Evolutionary conservation across 345 rosid genomes (phyloP).

Genomic region (Boechera retrofracta): DNA sequence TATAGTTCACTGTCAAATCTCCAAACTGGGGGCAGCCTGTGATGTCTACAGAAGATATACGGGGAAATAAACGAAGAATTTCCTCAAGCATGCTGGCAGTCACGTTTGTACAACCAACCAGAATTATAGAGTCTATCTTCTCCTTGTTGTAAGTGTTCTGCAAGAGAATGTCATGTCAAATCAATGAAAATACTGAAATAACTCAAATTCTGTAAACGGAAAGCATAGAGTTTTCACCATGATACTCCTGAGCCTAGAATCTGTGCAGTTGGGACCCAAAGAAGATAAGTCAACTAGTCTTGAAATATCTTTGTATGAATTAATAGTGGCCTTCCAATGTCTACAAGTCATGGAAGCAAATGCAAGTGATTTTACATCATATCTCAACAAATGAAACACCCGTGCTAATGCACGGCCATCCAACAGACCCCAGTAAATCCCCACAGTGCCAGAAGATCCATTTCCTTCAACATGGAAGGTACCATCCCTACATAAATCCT

Average conservation of each 20-base stretch:
- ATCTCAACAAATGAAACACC: slow-evolving; percentile 82
- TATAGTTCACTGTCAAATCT: slow-evolving; percentile 63
- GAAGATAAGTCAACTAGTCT: slow-evolving; percentile 80
- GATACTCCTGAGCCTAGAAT: slow-evolving; percentile 60
- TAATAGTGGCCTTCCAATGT: slow-evolving; percentile 85
- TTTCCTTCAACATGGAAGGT: slow-evolving; percentile 56
- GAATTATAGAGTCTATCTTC: slow-evolving; percentile 70
- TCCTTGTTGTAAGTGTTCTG: slow-evolving; percentile 84
- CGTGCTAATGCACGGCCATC: slow-evolving; percentile 79
- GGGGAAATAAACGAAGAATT: slow-evolving; percentile 64
- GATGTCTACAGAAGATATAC: slow-evolving; percentile 72
- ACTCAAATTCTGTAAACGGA: slow-evolving; percentile 21
- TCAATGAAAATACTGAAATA: slow-evolving; percentile 12
- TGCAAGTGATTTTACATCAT: slow-evolving; percentile 76
- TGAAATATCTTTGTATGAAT: slow-evolving; percentile 76
- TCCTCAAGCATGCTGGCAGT: slow-evolving; percentile 71
- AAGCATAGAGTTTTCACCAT: slow-evolving; percentile 60
- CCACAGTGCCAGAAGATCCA: slow-evolving; percentile 46
- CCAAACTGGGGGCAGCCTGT: slow-evolving; percentile 88
- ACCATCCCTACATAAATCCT: slow-evolving; percentile 73
- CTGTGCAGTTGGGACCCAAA: slow-evolving; percentile 76
- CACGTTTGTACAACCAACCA: slow-evolving; percentile 79
- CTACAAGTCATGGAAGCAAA: slow-evolving; percentile 88
- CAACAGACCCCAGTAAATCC: slow-evolving; percentile 78
- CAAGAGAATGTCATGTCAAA: slow-evolving; percentile 52